phyloP scores from a whole-genome alignment of 345 rosid species.

The Aurinia saxatilis region DNA sequence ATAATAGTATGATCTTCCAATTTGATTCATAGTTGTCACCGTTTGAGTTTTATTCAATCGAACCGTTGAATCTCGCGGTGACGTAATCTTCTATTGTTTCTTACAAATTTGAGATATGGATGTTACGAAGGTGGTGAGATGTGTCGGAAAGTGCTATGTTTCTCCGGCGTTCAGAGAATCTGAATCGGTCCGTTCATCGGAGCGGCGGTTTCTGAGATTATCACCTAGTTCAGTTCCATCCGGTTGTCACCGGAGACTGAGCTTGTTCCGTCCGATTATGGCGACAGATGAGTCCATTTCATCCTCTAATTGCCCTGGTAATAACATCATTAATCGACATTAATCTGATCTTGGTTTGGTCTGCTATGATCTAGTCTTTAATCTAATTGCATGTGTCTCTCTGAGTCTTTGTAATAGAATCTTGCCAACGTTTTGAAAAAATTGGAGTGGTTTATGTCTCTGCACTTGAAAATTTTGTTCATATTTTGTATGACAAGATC shows the following conservation, averaged over 20 bases:
- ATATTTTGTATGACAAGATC: not conserved
- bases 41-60: conserved; percentile 3
- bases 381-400: not conserved
- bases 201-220: conserved; percentile 17
- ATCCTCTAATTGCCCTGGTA: conserved; percentile 21
- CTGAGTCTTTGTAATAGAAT: no score
- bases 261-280: conserved; percentile 29
- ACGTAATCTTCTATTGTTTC: not conserved
- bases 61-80: conserved; percentile 14
- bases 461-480: no score
- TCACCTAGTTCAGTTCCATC: no score
- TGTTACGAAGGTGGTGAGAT: conserved; percentile 17
- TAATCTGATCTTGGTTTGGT: not conserved
- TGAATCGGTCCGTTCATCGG: not conserved
- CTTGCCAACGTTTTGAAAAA: no score
- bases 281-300: conserved; percentile 42
- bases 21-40: not conserved
- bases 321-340: not conserved
- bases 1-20: no score
- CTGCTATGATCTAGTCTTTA: not conserved
- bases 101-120: not conserved
- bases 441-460: no score
- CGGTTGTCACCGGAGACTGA: conserved; percentile 23
- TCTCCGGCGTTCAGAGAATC: conserved; percentile 9
- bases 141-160: conserved; percentile 3